phyloP scores from a whole-genome alignment of 2,329 filamentous ascomycete genomes.

The Epichloe festucae region DNA sequence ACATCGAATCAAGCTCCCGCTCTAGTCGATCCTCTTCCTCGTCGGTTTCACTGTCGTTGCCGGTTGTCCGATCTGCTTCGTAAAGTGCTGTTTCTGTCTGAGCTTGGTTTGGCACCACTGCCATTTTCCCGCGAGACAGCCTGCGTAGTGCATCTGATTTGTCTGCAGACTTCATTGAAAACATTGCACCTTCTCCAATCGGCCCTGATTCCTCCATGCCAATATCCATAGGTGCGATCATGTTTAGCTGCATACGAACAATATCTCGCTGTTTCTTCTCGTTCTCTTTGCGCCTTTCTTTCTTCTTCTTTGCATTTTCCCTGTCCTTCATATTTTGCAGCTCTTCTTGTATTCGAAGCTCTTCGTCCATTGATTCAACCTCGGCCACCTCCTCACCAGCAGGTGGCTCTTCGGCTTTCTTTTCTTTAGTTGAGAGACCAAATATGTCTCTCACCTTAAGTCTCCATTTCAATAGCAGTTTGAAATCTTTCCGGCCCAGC shows the following conservation, averaged over 20 bases:
- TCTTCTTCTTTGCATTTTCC: conserved; percentile 63
- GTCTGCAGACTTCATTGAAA: conserved; percentile 71
- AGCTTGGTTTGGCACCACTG: conserved; percentile 42
- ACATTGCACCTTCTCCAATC: conserved; percentile 70
- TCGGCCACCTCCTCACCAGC: conserved; percentile 52
- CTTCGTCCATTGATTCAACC: conserved; percentile 86
- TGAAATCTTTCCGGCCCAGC: conserved; percentile 88
- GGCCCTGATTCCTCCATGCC: conserved; percentile 79
- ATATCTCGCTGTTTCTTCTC: conserved; percentile 92
- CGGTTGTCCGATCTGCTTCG: conserved; percentile 39
- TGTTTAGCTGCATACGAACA: conserved; percentile 92
- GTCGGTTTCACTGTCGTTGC: conserved; percentile 53
- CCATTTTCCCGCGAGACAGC: conserved; percentile 61
- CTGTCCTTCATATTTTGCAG: conserved; percentile 71
- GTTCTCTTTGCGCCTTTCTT: conserved; percentile 76
- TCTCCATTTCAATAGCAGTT: conserved; percentile 77
- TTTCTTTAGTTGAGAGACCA: conserved; percentile 55
- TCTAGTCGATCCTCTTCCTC: conserved; percentile 75
- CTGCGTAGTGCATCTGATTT: conserved; percentile 56
- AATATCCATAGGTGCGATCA: conserved; percentile 92
- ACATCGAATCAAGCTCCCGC: conserved; percentile 73
- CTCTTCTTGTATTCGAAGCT: conserved; percentile 80
- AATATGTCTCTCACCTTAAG: conserved; percentile 83
- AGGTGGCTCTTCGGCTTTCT: conserved; percentile 42
- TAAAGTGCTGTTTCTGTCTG: conserved; percentile 44